These are phyloP conservation scores for Backusella circina DNA, from an alignment of 192 early-diverging fungal species.

Conservation along the genomic window DNA sequence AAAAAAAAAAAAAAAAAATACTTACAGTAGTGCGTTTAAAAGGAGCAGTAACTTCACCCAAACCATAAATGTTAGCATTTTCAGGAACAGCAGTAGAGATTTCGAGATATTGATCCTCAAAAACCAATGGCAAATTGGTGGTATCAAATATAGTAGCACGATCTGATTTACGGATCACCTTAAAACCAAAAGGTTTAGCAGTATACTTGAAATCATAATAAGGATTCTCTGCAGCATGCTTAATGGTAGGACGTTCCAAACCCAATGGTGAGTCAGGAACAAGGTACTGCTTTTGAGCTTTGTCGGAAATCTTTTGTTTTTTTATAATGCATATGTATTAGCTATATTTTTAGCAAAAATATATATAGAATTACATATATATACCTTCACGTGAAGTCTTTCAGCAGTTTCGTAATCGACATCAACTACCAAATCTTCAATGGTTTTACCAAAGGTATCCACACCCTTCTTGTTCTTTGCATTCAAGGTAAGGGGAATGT, in stretches of 20 bases:
- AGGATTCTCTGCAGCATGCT: not conserved
- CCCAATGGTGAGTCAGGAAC: constrained; percentile 27
- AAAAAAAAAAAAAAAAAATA: not conserved
- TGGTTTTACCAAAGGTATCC: constrained; percentile 42
- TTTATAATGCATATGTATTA: not conserved
- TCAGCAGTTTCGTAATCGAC: constrained; percentile 50
- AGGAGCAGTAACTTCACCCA: constrained; percentile 55
- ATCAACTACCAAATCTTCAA: constrained; percentile 36
- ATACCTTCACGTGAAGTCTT: constrained; percentile 52
- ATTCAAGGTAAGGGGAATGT: constrained; percentile 14
- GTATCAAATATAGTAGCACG: constrained; percentile 42
- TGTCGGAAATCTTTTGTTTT: constrained; percentile 22
- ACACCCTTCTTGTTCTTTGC: not conserved
- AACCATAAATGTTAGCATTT: constrained; percentile 63
- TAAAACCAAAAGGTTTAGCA: constrained; percentile 41
- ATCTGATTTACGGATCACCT: constrained; percentile 34
- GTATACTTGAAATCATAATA: constrained; percentile 25
- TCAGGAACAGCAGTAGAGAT: constrained; percentile 50
- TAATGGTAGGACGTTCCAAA: constrained; percentile 12
- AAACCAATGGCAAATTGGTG: constrained; percentile 44
- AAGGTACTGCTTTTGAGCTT: constrained; percentile 10
- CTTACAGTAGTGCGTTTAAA: constrained; percentile 47
- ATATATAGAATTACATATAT: not conserved
- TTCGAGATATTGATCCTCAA: constrained; percentile 66
- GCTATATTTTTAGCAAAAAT: not conserved